Conservation (phyloP, 352 stramenopile species). For the Phytopythium delawarense region DNA sequence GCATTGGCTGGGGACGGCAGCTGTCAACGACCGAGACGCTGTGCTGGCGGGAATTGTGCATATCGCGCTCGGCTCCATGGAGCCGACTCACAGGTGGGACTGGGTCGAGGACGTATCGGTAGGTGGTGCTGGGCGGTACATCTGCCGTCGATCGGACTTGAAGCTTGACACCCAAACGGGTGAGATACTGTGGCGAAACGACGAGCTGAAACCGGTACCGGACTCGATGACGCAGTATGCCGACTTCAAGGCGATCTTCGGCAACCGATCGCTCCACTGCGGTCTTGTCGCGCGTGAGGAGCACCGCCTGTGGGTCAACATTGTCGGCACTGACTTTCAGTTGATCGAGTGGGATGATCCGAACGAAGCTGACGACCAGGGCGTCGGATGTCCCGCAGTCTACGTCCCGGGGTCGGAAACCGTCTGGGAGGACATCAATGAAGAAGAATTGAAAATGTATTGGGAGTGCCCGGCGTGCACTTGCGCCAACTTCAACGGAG, state of each 20-base stretch:
- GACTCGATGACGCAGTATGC: slow-evolving; percentile 89
- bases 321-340: slow-evolving; percentile 85
- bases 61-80: slow-evolving; percentile 61
- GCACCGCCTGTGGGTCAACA: slow-evolving; percentile 86
- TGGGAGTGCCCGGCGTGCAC: slow-evolving; percentile 84
- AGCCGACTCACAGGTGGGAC: slow-evolving; percentile 53
- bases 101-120: slow-evolving; percentile 59
- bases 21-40: slow-evolving; percentile 22
- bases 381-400: slow-evolving; percentile 59
- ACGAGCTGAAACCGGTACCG: slow-evolving; percentile 87
- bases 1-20: slow-evolving; percentile 47
- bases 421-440: slow-evolving; percentile 6
- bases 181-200: slow-evolving; percentile 89
- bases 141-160: slow-evolving; percentile 70
- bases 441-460: slow-evolving; percentile 80
- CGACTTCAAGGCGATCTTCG: slow-evolving; percentile 84
- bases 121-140: slow-evolving; percentile 58
- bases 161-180: slow-evolving; percentile 85
- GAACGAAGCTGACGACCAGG: slow-evolving; percentile 67
- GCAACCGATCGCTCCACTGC: slow-evolving; percentile 83
- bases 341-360: slow-evolving; percentile 88
- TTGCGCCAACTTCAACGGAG: slow-evolving; percentile 84
- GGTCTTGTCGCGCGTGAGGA: slow-evolving; percentile 82
- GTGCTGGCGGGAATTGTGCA: slow-evolving; percentile 64
- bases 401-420: slow-evolving; percentile 24